Evolutionary conservation across 768 basidiomycete genomes (phyloP).

Genomic region (Candolleomyces eurysporus): DNA sequence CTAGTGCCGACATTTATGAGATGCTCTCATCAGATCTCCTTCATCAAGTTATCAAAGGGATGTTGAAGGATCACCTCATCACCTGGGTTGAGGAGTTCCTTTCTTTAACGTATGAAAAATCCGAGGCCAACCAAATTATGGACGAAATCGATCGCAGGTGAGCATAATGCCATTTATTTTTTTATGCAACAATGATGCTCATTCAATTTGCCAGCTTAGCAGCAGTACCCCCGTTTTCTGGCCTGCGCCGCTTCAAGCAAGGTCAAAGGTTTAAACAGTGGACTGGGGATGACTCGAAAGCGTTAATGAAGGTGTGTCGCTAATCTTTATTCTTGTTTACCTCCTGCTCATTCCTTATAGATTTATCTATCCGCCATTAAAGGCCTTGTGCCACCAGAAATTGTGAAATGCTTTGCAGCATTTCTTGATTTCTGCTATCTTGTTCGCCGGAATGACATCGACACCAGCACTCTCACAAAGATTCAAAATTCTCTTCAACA

Average conservation of each 20-base stretch:
- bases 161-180: not conserved
- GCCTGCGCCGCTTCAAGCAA: conserved; percentile 23
- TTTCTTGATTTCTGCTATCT: conserved; percentile 35
- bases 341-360: conserved; percentile 2
- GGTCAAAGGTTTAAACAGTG: conserved; percentile 31
- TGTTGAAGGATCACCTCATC: conserved; percentile 42
- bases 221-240: conserved; percentile 18
- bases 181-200: too few relatives aligned
- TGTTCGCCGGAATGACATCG: conserved; percentile 13
- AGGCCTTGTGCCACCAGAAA: conserved; percentile 14
- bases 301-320: conserved; percentile 30
- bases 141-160: conserved; percentile 14
- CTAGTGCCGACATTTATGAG: conserved; percentile 31
- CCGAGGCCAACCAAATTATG: conserved; percentile 21
- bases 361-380: conserved; percentile 20
- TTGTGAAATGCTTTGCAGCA: conserved; percentile 19
- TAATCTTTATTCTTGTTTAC: not conserved
- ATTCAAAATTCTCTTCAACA: conserved; percentile 17
- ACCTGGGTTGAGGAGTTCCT: conserved; percentile 33
- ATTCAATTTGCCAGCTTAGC: conserved; percentile 13
- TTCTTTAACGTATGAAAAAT: conserved; percentile 10
- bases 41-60: conserved; percentile 39
- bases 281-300: conserved; percentile 37
- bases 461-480: conserved; percentile 5
- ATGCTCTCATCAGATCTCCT: conserved; percentile 30